A percentile compares a stretch with the other conserved stretches of the same genome.
These are phyloP conservation scores for Fusarium sp. DNA, from an alignment of 2,329 filamentous ascomycete genomes.

Conservation along the genomic window DNA sequence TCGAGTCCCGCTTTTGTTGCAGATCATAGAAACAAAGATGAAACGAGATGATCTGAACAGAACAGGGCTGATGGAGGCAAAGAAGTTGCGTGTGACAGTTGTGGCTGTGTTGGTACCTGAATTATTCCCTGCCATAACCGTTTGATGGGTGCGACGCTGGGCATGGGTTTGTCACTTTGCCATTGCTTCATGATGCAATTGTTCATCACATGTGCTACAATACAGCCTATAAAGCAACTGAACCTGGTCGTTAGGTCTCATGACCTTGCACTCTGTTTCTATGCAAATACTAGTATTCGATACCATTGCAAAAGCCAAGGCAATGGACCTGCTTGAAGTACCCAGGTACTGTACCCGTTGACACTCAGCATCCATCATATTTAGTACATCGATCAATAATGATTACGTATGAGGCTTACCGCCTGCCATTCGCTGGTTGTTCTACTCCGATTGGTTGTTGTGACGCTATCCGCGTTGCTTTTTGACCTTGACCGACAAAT, in stretches of 20 bases:
- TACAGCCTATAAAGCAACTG: not conserved
- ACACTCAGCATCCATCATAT: not conserved
- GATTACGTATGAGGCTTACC: conserved; percentile 3
- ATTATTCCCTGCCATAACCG: conserved; percentile 7
- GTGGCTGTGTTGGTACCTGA: conserved; percentile 9
- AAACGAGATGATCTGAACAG: not conserved
- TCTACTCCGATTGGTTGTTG: not conserved
- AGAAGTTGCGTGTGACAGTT: not conserved
- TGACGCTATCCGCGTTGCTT: not conserved
- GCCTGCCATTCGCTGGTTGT: not conserved
- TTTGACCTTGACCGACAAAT: not conserved
- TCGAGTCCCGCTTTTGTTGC: not conserved
- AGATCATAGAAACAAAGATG: not conserved
- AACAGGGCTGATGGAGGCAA: not conserved
- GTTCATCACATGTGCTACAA: not conserved
- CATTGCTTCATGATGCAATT: conserved; percentile 14
- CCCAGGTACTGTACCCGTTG: not conserved
- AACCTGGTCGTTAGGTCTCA: not conserved
- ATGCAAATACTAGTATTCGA: not conserved
- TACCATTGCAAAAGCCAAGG: not conserved
- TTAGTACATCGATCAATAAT: not conserved
- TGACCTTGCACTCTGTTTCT: not conserved
- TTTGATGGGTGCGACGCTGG: not conserved
- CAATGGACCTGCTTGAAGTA: not conserved
- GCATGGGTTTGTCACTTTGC: not conserved